Base-by-base conservation (phyloP, 176 grass and related monocot species). In the Elymus sibiricus region DNA sequence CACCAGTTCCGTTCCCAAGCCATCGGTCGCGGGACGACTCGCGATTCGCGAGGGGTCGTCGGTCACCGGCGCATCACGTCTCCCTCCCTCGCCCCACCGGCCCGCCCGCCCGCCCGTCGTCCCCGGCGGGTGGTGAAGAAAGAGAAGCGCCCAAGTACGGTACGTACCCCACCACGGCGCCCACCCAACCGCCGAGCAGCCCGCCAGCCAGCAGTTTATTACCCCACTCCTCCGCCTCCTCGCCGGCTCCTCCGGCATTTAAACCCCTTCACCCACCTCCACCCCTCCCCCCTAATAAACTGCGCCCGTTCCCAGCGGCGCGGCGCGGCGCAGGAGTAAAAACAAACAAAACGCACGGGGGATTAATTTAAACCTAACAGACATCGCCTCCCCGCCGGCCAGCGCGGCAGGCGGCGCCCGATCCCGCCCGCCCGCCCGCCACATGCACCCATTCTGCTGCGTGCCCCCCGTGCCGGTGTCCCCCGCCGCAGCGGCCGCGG, bases 371-470 rank as follows among this genome's bases (percentile, higher is more conserved):
- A 82, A 69, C 16, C 35, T 64, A 86, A 11, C 29, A 22, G 7
- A 4, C 17, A 5, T 34, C 49, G 49, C 47, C 3, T 70, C 26
- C 66, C 79, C 82, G 83, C 82, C 91, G 88, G 83, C 83, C 71
- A 74, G 85, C 80, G 79, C 70, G 68, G 85, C 78, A 40, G 83
- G 61, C 70, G 79, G 82, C 71, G 38, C 43, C 17, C 53, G 44
- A 85, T 84, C 88, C 46, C 4, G 32, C 32, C 32, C 47, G 5
- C 15, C 15, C 86, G 12, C 16, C 64, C 39, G 27, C 51, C 55
- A 64, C 75, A 99, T 99, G 97, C 89, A 99, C 86, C 90, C 97
- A 65, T 98, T 98, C 84, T 98, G 97, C 94, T 98, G 94, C 86
- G 82, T 89, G 61, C 83, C 94, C 24, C 88, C 92, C 32, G 88